Evolutionary conservation across 192 early-diverging fungal genomes (phyloP), one percentile per base, ranked within the genome.

Genomic region (Coemansia sp.): DNA sequence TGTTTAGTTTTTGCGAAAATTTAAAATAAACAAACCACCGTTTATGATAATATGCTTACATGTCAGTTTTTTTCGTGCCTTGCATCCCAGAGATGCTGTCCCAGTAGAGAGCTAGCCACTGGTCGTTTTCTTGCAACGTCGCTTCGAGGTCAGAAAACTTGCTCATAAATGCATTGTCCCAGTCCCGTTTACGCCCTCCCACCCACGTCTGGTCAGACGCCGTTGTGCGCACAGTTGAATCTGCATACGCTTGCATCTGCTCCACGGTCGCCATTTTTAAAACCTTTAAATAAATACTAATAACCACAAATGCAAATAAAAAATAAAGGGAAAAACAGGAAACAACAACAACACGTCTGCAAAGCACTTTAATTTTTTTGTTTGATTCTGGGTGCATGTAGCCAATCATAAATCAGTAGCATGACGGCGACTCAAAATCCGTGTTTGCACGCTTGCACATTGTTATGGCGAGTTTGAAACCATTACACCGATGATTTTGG

Each of bases 71-170:
- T 38, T 75, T 74, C 11, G 66, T 64, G 19, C 65, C 67, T 45
- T 66, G 65, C 51, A 82, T 66, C 4, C 73, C 73, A 0, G 69
- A 48, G 11, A 82, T 75, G 65, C 60, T 82, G 35, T 76, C 66
- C 59, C 66, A 68, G 51, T 82, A 82, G 12, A 82, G 60, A 4
- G 72, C 62, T 27, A 82, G 64, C 79, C 79, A 82, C 57, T 59
- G 58, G 57, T 82, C 79, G 67, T 82, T 82, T 43, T 82, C 79
- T 19, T 73, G 73, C 48, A 82, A 37, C 19, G 79, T 82, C 2
- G 79, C 51, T 47, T 82, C 79, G n/a, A 82, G 52, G 49, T 82
- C 79, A 17, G 62, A 48, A 57, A 72, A 72, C 57, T 82, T 82
- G 60, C 66, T 24, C 11, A 73, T 24, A 49, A 82, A 82, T 51